Evolutionary conservation across 148 eudicot genomes (phyloP), one percentile per base, ranked within the genome.

Genomic region (Linanthus parryae): DNA sequence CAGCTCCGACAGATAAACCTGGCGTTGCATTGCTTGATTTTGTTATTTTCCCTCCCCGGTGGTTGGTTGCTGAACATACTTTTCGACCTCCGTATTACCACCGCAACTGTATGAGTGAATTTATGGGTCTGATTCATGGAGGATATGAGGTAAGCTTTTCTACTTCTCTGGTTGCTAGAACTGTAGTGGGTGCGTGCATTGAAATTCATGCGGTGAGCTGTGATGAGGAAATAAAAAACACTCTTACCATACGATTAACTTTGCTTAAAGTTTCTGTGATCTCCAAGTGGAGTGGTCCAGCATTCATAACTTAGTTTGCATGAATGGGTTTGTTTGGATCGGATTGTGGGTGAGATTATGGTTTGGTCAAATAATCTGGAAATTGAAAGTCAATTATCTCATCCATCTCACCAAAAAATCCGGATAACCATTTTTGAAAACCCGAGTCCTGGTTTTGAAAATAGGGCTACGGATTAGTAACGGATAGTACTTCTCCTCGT

Each of bases 61-160:
- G 98, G 98, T 58, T 87, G 81, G 98, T 92, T 73, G 96, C 98
- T 33, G 98, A 92, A 52, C 96, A 92, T 66, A 92, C 98, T 42
- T 92, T 92, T 42, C 84, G 98, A 26, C 98, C 98, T 41, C 98
- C 98, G 47, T 92, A 92, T 65, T 92, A 81, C 52, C 98, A 92
- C 64, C 96, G 98, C 64, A 92, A 92, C 59, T 92, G 98, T 60
- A 92, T 92, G 98, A 92, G 96, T 24, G 98, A 92, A 73, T 92
- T 92, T 69, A 92, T 92, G 98, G 98, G 98, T 51, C 66, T 92
- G 23, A 92, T 92, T 46, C 47, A 84, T 49, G 98, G 98, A 52
- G 83, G 80, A 57, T 92, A 92, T 44, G 98, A 92, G 98, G 98
- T 92, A 81, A 33, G 7, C 13, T 15, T 17, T 25, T 21, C 17